Base-by-base conservation (phyloP, 2,329 filamentous ascomycete species). In the Fusarium palustre region DNA sequence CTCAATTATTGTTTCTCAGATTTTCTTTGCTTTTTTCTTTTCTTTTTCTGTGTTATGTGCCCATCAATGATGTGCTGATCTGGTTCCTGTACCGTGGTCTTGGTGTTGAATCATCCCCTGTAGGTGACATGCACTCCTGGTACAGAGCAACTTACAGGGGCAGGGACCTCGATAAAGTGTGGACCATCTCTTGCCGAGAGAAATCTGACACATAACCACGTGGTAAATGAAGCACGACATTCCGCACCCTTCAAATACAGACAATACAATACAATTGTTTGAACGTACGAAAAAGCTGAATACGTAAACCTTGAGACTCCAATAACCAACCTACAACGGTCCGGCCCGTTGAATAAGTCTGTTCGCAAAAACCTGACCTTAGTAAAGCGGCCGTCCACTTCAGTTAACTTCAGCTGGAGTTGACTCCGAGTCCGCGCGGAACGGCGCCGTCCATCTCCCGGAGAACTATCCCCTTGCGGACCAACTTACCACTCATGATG, bases 341-440 rank as follows among this genome's bases (percentile, higher is more conserved):
- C 30, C 68, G 68, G 47, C 58, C 68, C 68, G 68, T 57, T 28
- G 38, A 36, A 12, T 18, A 22, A 38, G 42, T 60, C 67, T 61
- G 43, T 55, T 30, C 63, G 24, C 36, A 41, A 7, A 39, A 36
- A 18, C 20, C 33, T 64, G n/a, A 28, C 20, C 33, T 50, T 50
- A 50, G 48, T 22, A 22, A 28, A 36, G 16, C 31, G 31, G 16
- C 47, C 47, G 47, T 36, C 10, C 47, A 25, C 8, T 36, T 24
- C 24, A 36, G 47, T 49, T 24, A 30, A 48, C 30, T 34, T 31
- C 8, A 48, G 15, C 39, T 30, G 16, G 15, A 15, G 13, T 10
- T 18, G 30, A n/a, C 28, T 41, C 13, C 16, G 22, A 53, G 45
- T 60, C 59, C 48, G 52, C 15, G 62, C 46, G 67, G 66, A 69